phyloP scores from a whole-genome alignment of 305 asterid genomes.

The Petunia hybrid region DNA sequence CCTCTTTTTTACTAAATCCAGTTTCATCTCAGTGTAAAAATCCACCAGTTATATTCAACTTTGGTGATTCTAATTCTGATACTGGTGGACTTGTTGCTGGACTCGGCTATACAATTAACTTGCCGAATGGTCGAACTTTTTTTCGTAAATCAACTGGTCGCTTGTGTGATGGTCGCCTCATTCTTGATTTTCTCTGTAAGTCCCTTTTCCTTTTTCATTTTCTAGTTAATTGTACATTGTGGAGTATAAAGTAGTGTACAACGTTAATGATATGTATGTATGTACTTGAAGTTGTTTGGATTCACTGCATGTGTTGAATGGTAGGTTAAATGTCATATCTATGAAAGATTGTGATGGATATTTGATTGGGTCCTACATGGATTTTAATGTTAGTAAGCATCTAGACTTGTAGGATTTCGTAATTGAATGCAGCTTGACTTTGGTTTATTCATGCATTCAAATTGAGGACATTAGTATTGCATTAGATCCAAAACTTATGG shows the following conservation, averaged over 20 bases:
- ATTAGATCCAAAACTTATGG: not conserved
- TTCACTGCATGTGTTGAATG: constrained; percentile 19
- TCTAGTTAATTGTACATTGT: not conserved
- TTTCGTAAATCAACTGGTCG: constrained; percentile 66
- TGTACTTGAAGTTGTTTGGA: not conserved
- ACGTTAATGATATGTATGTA: not conserved
- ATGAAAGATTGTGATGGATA: constrained; percentile 27
- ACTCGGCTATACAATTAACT: constrained; percentile 53
- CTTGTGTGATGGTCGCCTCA: constrained; percentile 69
- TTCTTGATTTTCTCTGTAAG: constrained; percentile 77
- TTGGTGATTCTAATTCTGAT: constrained; percentile 87
- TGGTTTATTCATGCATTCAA: not conserved
- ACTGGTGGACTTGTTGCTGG: constrained; percentile 77
- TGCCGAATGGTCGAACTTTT: constrained; percentile 68
- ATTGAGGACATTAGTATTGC: not conserved
- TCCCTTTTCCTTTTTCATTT: not conserved
- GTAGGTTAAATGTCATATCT: constrained; percentile 26
- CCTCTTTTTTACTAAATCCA: constrained; percentile 14
- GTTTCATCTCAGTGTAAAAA: constrained; percentile 48
- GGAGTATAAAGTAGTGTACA: not conserved
- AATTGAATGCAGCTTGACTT: constrained; percentile 2
- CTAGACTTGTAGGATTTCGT: not conserved
- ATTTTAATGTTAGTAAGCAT: not conserved
- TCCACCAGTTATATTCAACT: constrained; percentile 66
- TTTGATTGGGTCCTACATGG: constrained; percentile 28